Evolutionary conservation across 2,329 filamentous ascomycete genomes (phyloP).

Genomic region (Fusarium graminum): DNA sequence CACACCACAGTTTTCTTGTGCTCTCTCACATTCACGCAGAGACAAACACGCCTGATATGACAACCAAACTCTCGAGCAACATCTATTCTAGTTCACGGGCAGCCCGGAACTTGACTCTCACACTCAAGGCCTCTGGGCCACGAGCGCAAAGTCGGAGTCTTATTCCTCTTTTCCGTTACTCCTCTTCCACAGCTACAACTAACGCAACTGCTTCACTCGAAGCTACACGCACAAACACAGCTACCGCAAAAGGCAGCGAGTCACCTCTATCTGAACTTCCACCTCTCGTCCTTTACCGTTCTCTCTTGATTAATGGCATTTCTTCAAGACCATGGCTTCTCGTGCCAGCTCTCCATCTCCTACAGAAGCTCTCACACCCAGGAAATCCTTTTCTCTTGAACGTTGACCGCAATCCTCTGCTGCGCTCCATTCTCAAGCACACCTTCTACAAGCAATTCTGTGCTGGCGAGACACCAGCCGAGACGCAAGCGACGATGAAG

Average conservation of each 20-base stretch:
- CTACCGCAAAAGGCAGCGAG: slow-evolving; percentile 4
- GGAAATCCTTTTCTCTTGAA: slow-evolving; percentile 56
- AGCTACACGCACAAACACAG: slow-evolving; percentile 24
- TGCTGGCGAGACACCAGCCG: slow-evolving; percentile 62
- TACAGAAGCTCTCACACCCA: slow-evolving; percentile 53
- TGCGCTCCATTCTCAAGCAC: slow-evolving; percentile 62
- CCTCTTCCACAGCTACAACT: slow-evolving; percentile 17
- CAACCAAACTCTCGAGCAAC: slow-evolving; percentile 25
- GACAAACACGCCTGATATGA: slow-evolving; percentile 25
- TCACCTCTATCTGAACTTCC: slow-evolving; percentile 51
- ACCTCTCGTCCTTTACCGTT: slow-evolving; percentile 55
- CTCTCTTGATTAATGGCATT: slow-evolving; percentile 59
- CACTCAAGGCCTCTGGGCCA: slow-evolving; percentile 5
- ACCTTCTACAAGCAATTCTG: slow-evolving; percentile 70
- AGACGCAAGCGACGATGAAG: slow-evolving; percentile 60
- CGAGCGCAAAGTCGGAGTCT: slow-evolving; percentile 17
- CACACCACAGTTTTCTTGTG: neutral
- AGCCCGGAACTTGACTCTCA: slow-evolving; percentile 26
- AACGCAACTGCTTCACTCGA: slow-evolving; percentile 28
- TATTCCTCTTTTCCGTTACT: slow-evolving; percentile 11
- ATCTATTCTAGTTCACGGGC: slow-evolving; percentile 31
- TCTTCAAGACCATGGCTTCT: slow-evolving; percentile 60
- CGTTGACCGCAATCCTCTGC: slow-evolving; percentile 64
- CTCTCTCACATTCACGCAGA: neutral
- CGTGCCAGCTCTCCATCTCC: slow-evolving; percentile 54